These are phyloP conservation scores for Aspergillus avenaceus DNA, from an alignment of 495 filamentous ascomycete genomes.

Conservation along the genomic window DNA sequence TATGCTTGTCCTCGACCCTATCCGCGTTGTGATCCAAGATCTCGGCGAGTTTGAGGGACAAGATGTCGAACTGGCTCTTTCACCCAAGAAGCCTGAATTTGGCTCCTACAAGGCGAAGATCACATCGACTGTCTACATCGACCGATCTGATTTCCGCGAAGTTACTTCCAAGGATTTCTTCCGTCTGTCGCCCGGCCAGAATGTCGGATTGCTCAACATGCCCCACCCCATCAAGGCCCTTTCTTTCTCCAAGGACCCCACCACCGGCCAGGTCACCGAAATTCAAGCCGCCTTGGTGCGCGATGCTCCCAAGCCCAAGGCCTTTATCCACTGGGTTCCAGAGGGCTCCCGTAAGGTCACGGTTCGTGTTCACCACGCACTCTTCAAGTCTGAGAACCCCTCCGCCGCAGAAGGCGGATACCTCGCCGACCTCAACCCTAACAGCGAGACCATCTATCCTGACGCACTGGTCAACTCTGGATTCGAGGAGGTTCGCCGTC, in stretches of 20 bases:
- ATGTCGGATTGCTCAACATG: conserved; percentile 80
- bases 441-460: conserved; percentile 72
- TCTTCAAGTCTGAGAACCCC: conserved; percentile 86
- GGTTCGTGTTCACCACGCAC: conserved; percentile 71
- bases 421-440: conserved; percentile 77
- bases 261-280: conserved; percentile 53
- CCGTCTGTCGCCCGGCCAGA: conserved; percentile 87
- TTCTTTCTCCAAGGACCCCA: conserved; percentile 53
- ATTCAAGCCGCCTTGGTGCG: conserved; percentile 12
- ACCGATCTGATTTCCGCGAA: conserved; percentile 87
- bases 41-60: conserved; percentile 61
- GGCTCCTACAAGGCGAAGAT: conserved; percentile 45
- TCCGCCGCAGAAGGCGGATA: conserved; percentile 67
- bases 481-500: conserved; percentile 68
- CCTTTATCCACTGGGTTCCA: conserved; percentile 82
- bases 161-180: conserved; percentile 83
- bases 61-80: conserved; percentile 65
- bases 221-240: conserved; percentile 78
- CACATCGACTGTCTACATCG: conserved; percentile 90
- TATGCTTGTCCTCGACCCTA: conserved; percentile 72
- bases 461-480: conserved; percentile 82
- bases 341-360: conserved; percentile 68
- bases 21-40: conserved; percentile 71
- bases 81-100: conserved; percentile 35
- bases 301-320: conserved; percentile 60